A percentile compares a stretch with the other conserved stretches of the same genome.
phyloP scores from a whole-genome alignment of 192 early-diverging fungal genomes.

The Backusella morwellensis region DNA sequence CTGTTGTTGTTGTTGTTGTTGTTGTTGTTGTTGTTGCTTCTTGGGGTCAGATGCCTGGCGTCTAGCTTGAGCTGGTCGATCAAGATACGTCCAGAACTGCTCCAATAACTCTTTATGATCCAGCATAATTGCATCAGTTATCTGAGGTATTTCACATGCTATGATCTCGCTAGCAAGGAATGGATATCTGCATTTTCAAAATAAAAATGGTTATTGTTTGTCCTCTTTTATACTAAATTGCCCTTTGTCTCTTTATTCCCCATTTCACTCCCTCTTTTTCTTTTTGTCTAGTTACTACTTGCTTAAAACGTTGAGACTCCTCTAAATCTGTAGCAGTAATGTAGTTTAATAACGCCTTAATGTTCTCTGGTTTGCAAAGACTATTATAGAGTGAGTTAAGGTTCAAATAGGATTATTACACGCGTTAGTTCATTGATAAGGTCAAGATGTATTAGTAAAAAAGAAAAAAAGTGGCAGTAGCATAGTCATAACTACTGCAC shows the following conservation, averaged over 20 bases:
- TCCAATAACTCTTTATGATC: slow-evolving; percentile 71
- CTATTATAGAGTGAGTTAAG: slow-evolving; percentile 36
- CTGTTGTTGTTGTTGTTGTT: too few species aligned
- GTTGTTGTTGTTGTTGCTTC: background rate
- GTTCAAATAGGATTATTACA: background rate
- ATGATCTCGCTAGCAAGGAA: slow-evolving; percentile 78
- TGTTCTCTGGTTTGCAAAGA: slow-evolving; percentile 71
- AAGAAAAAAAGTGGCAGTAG: background rate
- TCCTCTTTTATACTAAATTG: background rate
- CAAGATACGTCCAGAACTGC: slow-evolving; percentile 85
- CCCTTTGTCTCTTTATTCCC: background rate
- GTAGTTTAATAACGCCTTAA: slow-evolving; percentile 77
- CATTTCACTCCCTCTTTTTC: background rate
- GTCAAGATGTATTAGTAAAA: background rate
- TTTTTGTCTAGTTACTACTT: slow-evolving; percentile 25
- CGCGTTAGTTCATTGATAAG: background rate
- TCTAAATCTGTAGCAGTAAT: slow-evolving; percentile 85
- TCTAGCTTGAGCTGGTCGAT: slow-evolving; percentile 56
- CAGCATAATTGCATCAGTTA: slow-evolving; percentile 70
- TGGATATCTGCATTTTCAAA: slow-evolving; percentile 63
- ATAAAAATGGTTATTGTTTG: background rate
- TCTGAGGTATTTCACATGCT: slow-evolving; percentile 75
- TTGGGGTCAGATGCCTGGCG: background rate
- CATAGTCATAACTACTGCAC: background rate
- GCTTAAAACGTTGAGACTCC: slow-evolving; percentile 78